A percentile compares a stretch with the other conserved stretches of the same genome.
phyloP scores from a whole-genome alignment of 2,329 filamentous ascomycete species.

The Botrytis hyacinthi region DNA sequence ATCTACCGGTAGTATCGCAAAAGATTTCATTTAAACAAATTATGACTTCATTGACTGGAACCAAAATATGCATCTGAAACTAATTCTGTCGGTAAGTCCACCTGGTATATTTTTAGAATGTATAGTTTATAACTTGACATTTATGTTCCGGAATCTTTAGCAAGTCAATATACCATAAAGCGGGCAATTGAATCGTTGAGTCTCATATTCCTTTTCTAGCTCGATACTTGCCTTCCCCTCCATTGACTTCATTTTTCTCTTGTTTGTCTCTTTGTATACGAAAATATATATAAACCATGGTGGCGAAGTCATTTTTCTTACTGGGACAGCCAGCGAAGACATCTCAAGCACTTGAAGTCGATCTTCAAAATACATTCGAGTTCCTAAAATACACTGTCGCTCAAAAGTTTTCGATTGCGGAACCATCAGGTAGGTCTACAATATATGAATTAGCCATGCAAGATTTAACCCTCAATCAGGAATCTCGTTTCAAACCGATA shows the following conservation, averaged over 20 bases:
- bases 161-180: background rate
- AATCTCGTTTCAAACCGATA: constrained; percentile 26
- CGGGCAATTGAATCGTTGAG: background rate
- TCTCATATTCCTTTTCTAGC: background rate
- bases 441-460: background rate
- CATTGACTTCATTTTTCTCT: background rate
- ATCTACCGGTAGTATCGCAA: background rate
- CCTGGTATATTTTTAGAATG: background rate
- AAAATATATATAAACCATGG: background rate
- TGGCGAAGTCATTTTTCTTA: constrained; percentile 20
- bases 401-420: constrained; percentile 22
- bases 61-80: background rate
- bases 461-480: constrained; percentile 13
- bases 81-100: background rate
- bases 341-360: constrained; percentile 20
- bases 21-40: background rate
- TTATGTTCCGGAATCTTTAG: background rate
- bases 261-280: background rate
- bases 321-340: constrained; percentile 21
- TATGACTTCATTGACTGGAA: background rate
- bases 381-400: constrained; percentile 23
- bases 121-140: background rate
- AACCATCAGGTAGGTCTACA: constrained; percentile 22
- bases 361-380: constrained; percentile 25
- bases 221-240: background rate